Evolutionary conservation across 2,329 filamentous ascomycete species (phyloP).

Genomic region (Pseudogymnoascus sp.): DNA sequence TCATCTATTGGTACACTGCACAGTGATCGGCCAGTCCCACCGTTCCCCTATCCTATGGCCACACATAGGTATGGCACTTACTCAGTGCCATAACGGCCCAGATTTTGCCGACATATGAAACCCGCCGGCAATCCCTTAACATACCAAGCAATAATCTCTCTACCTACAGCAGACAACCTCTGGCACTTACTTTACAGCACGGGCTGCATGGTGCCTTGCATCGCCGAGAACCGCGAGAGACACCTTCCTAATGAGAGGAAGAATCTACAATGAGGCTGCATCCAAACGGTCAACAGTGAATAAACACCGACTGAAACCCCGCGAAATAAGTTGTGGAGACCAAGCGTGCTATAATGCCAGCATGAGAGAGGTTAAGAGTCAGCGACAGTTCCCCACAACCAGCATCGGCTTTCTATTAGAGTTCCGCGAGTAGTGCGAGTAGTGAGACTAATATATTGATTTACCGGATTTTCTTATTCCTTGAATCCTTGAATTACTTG

Average conservation of each 20-base stretch:
- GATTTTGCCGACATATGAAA: not conserved
- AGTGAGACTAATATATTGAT: not conserved
- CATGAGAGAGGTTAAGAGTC: conserved; percentile 1
- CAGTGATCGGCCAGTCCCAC: not conserved
- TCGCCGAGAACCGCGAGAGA: not conserved
- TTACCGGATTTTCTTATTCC: not conserved
- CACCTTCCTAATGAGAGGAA: not conserved
- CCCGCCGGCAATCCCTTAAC: not conserved
- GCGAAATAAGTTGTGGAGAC: not conserved
- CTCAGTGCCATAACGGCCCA: not conserved
- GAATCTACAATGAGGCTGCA: not conserved
- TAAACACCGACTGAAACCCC: not conserved
- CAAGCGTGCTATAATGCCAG: not conserved
- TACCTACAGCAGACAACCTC: not conserved
- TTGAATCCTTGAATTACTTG: not conserved
- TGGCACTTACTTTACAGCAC: not conserved
- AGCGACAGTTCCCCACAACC: not conserved
- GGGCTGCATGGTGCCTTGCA: not conserved
- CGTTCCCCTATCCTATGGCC: not conserved
- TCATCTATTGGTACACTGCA: not conserved
- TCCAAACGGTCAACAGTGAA: not conserved
- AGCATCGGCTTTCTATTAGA: not conserved
- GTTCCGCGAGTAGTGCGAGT: not conserved
- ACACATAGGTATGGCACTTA: not conserved
- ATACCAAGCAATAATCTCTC: not conserved